Percentiles rank a stretch among this genome's conserved stretches.
These are phyloP conservation scores for Isabelozyma rhagii DNA, from an alignment of 805 yeast species.

Conservation along the genomic window DNA sequence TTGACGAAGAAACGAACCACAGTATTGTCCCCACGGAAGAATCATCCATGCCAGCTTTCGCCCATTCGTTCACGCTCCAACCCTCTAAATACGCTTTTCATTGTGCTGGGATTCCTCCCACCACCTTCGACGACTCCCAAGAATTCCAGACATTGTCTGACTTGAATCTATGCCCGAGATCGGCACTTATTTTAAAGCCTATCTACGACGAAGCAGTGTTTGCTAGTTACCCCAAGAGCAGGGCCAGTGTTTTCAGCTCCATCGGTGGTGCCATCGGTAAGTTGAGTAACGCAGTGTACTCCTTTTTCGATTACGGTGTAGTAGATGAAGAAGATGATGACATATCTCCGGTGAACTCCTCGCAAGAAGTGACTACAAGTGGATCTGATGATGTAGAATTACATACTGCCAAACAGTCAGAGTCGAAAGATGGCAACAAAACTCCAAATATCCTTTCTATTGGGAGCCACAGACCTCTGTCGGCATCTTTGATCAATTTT, in stretches of 20 bases:
- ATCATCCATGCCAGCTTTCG: conserved; percentile 46
- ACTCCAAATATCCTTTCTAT: conserved; percentile 9
- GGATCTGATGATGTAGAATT: background rate
- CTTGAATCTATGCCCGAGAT: conserved; percentile 65
- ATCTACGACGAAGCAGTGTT: conserved; percentile 24
- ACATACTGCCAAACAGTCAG: background rate
- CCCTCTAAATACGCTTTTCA: conserved; percentile 43
- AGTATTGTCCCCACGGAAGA: conserved; percentile 39
- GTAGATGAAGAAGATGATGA: conserved; percentile 12
- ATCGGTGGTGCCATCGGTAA: conserved; percentile 7
- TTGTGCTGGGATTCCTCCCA: conserved; percentile 44
- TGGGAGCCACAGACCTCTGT: conserved; percentile 1
- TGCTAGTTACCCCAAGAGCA: conserved; percentile 6
- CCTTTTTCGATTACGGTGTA: conserved; percentile 42
- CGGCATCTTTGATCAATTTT: conserved; percentile 8
- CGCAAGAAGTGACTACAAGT: background rate
- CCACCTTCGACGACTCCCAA: conserved; percentile 52
- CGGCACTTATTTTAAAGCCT: conserved; percentile 74
- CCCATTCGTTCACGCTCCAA: conserved; percentile 55
- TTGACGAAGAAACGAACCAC: conserved; percentile 44
- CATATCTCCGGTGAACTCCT: background rate
- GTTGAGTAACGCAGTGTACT: conserved; percentile 29
- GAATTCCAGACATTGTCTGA: conserved; percentile 43
- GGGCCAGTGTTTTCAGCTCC: conserved; percentile 3
- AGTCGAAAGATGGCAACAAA: background rate